Base-by-base conservation (phyloP, 352 stramenopile genomes). In the Pythium coloratum region DNA sequence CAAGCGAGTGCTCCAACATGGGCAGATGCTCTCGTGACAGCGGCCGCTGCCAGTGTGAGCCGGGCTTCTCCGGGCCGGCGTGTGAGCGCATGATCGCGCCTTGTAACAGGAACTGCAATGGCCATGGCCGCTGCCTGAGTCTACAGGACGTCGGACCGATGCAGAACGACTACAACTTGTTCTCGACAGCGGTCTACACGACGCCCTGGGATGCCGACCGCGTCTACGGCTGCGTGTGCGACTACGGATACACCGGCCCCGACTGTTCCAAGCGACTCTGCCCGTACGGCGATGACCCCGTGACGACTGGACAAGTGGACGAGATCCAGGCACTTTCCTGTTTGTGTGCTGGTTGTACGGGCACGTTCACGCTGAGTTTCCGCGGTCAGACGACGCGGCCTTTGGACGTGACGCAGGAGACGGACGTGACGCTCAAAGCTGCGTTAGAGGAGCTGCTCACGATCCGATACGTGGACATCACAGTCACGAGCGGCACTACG, bases 221-320 rank as follows among this genome's bases (percentile, higher is more conserved):
- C 30, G 91, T 97, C 34, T 80, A 86, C 44, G 86, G 86, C 55
- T 97, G 91, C 57, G 74, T 94, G 33, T 98, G 94, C 66, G 93
- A 98, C 71, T 69, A 82, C 33, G 92, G 92, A 32, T 98, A 94
- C 78, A 78, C 73, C 8, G 94, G 94, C 6, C 78, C 88, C 6
- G 89, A 94, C 69, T 98, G 95, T 80, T 88, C 82, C 5, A 71
- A 84, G 59, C 75, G 82, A 28, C 77, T 86, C 59, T 98, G 94
- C 77, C 82, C 87, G 24, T 86, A 80, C 55, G 93, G 92, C 30
- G 93, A 97, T 63, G 90, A 97, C 58, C 91, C 89, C 18, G 67
- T 89, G 33, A 91, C 90, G 0, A 82, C 76, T 12, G 77, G 74
- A 2, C 86, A 97, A 61, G 66, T 82, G 6, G 81, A 93, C 54